These are phyloP conservation scores for Artemisia tridentata DNA, from an alignment of 129 eudicot species.

Conservation along the genomic window DNA sequence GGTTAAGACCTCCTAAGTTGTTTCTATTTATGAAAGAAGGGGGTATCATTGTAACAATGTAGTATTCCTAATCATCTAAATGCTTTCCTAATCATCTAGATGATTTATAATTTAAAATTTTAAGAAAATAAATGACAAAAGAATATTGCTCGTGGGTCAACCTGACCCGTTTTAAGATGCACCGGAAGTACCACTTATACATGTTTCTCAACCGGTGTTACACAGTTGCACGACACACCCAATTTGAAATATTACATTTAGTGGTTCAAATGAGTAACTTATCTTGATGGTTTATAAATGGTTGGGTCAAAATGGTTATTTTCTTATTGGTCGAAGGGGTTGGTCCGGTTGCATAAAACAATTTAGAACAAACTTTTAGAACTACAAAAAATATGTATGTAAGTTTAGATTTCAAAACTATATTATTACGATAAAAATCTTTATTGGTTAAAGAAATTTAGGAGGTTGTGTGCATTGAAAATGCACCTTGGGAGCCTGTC, in stretches of 20 bases:
- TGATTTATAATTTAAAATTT: background rate
- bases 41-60: too few species aligned
- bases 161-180: background rate
- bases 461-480: background rate
- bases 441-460: background rate
- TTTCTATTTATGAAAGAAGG: background rate
- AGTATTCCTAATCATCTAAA: background rate
- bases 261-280: background rate
- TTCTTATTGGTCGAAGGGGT: too few species aligned
- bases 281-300: too few species aligned
- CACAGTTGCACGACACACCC: background rate
- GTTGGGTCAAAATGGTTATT: too few species aligned
- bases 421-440: background rate
- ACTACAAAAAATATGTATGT: too few species aligned
- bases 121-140: background rate
- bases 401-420: background rate
- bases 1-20: background rate
- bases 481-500: background rate
- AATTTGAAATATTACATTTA: background rate
- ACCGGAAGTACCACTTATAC: background rate
- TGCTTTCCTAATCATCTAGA: background rate
- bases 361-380: too few species aligned
- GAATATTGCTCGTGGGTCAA: background rate
- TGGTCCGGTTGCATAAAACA: too few species aligned
- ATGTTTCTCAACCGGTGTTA: background rate